Conservation (phyloP, 768 basidiomycete genomes). For the Lenzites betulinus region DNA sequence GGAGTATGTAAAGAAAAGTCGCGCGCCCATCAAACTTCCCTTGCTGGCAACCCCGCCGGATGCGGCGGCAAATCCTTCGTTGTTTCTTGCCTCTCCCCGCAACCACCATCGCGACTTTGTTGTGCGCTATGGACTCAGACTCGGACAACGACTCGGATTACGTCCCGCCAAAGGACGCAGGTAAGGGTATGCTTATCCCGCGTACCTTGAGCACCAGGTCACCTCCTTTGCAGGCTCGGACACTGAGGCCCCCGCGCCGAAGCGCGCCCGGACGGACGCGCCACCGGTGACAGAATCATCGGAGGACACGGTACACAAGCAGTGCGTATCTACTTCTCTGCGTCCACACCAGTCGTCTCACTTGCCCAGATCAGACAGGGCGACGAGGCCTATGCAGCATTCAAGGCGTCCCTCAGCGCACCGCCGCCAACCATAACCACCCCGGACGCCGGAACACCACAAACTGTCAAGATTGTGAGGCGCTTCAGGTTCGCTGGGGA, state of each 20-base stretch:
- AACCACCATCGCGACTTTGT: slow-evolving; percentile 3
- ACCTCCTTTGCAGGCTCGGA: not conserved
- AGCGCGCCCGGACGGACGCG: slow-evolving; percentile 35
- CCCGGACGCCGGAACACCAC: slow-evolving; percentile 19
- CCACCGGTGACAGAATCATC: slow-evolving; percentile 21
- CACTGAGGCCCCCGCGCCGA: slow-evolving; percentile 21
- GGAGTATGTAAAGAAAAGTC: slow-evolving; percentile 4
- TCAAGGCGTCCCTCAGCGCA: slow-evolving; percentile 60
- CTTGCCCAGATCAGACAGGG: slow-evolving; percentile 46
- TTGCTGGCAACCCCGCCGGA: not conserved
- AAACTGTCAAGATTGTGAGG: slow-evolving; percentile 67
- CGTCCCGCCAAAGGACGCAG: slow-evolving; percentile 51
- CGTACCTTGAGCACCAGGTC: not conserved
- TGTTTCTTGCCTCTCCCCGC: slow-evolving; percentile 7
- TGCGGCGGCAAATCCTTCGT: slow-evolving; percentile 2
- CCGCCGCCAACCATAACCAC: slow-evolving; percentile 22
- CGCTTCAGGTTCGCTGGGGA: slow-evolving; percentile 78
- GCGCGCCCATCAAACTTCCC: slow-evolving; percentile 23
- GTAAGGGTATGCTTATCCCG: slow-evolving; percentile 29
- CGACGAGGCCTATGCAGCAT: slow-evolving; percentile 65
- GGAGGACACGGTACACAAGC: slow-evolving; percentile 46
- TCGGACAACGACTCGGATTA: slow-evolving; percentile 77
- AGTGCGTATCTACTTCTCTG: slow-evolving; percentile 35
- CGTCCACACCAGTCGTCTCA: slow-evolving; percentile 3
- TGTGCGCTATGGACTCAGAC: slow-evolving; percentile 44